Base-by-base conservation (phyloP, 2,329 filamentous ascomycete species). In the Elsinoe ampelina region DNA sequence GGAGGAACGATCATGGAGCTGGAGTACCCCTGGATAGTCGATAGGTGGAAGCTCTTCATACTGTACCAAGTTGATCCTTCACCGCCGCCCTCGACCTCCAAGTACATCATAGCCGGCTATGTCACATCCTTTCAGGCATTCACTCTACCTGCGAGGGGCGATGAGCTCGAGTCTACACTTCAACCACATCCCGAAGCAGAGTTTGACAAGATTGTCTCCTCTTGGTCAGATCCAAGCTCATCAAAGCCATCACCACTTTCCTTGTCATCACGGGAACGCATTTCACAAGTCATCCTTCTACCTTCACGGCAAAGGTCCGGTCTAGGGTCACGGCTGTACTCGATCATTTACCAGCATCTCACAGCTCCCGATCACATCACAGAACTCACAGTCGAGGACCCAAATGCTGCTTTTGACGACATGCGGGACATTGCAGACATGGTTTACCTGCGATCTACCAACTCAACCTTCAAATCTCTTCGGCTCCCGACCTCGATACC, bases 371-470 rank as follows among this genome's bases (percentile, higher is more conserved):
- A 58, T 5, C 83, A 85, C 59, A 86, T 90, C 6, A 77, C 83
- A 56, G 92, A 97, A 68, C 80, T 98, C 65, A 95, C 91, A 0
- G 85, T 98, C 5, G 93, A 98, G 72, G 92, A 97, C 60, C 95
- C 93, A 0, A 97, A 88, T 65, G 87, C 92, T 67, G 82, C 80
- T 1, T 95, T 95, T 63, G 87, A 93, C 65, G 82, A 89, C 58
- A 75, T 95, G 64, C 81, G 89, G 62, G 88, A 93, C 66, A 75
- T 85, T 54, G 84, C 82, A 63, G 89, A 95, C 64, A 73, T 92
- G 32, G 73, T 76, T 3, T 83, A 82, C 62, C 75, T 93, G 2
- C 81, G 81, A 56, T 73, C 71, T 7, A 73, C 76, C 36, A 60
- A 62, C 30, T 59, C 64, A 5, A 65, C 65, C 10, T 71, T 71